These are phyloP conservation scores for Penicillium macrosclerotiorum DNA, from an alignment of 495 filamentous ascomycete species.

Conservation along the genomic window DNA sequence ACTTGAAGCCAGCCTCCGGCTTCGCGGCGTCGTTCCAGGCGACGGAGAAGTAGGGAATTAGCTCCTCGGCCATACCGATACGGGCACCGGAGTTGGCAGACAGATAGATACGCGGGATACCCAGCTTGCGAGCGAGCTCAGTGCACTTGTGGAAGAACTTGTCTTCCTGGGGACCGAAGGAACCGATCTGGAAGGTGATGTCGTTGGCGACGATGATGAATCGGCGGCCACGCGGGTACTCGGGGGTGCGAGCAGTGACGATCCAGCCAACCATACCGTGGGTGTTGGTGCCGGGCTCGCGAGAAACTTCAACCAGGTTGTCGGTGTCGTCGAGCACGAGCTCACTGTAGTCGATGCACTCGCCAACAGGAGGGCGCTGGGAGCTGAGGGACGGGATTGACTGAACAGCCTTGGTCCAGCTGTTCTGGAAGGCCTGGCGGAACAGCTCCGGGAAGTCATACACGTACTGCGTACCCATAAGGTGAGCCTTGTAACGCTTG, in stretches of 20 bases:
- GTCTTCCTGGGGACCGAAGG: slow-evolving; percentile 93
- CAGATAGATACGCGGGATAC: slow-evolving; percentile 94
- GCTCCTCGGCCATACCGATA: slow-evolving; percentile 92
- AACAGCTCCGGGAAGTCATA: slow-evolving; percentile 99
- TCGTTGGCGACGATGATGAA: slow-evolving; percentile 98
- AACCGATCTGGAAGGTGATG: slow-evolving; percentile 98
- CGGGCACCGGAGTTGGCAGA: slow-evolving; percentile 99
- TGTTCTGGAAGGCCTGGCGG: slow-evolving; percentile 96
- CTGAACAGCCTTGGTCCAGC: slow-evolving; percentile 72
- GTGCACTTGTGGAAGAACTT: slow-evolving; percentile 99
- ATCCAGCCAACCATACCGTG: slow-evolving; percentile 99
- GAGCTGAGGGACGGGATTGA: slow-evolving; percentile 70
- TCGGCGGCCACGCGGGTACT: slow-evolving; percentile 87
- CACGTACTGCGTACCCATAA: slow-evolving; percentile 99
- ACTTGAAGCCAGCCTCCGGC: slow-evolving; percentile 93
- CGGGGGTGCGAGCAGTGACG: slow-evolving; percentile 94
- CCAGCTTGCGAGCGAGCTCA: slow-evolving; percentile 86
- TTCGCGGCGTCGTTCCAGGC: slow-evolving; percentile 87
- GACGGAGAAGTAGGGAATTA: slow-evolving; percentile 94
- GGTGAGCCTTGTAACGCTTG: slow-evolving; percentile 97
- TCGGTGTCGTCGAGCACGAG: slow-evolving; percentile 92
- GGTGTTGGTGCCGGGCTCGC: slow-evolving; percentile 90
- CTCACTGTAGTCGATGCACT: slow-evolving; percentile 94
- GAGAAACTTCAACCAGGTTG: slow-evolving; percentile 85
- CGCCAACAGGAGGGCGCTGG: slow-evolving; percentile 78